Percentiles rank a stretch among this genome's conserved stretches.
Conservation (phyloP, 768 basidiomycete species). For the Tulasnella sp. region DNA sequence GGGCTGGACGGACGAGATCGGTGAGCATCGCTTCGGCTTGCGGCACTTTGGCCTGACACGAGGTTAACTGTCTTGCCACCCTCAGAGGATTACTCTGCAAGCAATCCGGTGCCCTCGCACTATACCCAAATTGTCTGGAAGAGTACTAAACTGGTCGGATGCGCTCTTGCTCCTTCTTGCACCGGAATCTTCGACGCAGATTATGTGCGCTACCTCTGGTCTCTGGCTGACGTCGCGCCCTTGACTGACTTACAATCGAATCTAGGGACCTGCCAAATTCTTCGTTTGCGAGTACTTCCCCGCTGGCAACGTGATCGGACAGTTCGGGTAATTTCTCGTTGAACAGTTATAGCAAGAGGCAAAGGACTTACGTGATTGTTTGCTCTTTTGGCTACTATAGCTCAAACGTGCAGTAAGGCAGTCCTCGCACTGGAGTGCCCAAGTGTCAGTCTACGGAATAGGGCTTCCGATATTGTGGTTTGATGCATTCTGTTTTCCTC, state of each 20-base stretch:
- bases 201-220: background rate
- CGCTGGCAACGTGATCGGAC: constrained; percentile 60
- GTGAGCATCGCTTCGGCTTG: constrained; percentile 43
- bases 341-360: too few species aligned
- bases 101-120: constrained; percentile 58
- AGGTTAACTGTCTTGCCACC: background rate
- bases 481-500: background rate
- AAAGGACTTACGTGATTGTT: background rate
- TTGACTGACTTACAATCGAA: background rate
- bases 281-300: constrained; percentile 68
- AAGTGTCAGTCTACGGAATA: background rate
- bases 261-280: constrained; percentile 45
- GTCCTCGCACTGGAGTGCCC: background rate
- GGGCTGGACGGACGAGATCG: constrained; percentile 64
- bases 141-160: constrained; percentile 57
- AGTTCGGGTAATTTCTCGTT: constrained; percentile 51
- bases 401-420: constrained; percentile 1
- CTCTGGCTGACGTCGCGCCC: background rate
- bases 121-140: constrained; percentile 81
- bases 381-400: background rate
- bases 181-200: constrained; percentile 52
- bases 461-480: background rate
- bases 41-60: background rate
- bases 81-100: constrained; percentile 54
- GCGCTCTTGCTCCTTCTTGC: constrained; percentile 45